Evolutionary conservation across 495 filamentous ascomycete genomes (phyloP), one percentile per base, ranked within the genome.

Genomic region (Podospora appendiculata): DNA sequence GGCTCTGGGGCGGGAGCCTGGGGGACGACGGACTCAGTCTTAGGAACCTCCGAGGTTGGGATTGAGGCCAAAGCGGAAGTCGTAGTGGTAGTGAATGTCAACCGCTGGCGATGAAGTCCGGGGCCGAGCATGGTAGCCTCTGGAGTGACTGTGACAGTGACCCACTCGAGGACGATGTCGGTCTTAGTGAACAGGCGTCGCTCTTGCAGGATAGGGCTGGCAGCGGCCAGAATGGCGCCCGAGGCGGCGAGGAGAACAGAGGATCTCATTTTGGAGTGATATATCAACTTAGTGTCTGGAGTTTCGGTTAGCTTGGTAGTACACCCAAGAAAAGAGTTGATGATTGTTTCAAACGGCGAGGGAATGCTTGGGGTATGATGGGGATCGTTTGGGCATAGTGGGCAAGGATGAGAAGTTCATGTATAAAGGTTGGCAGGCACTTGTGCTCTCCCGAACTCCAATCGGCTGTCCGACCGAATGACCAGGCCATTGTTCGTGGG

Each of bases 211-310:
- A 82, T 52, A 10, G 86, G 86, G 47, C 66, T 73, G 53, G 80
- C 83, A 55, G 81, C 58, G 47, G 76, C 79, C 67, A 86, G 71
- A 54, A 80, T 69, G 46, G 82, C 86, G 65, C 80, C 75, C 61
- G 85, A 70, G 42, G 78, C 76, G 60, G 81, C 74, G 58, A 88
- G 54, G 48, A 87, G 48, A 50, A 81, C 61, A 34, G 85, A 83
- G 50, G 76, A 81, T 67, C 80, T 87, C 89, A 94, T 93, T 25
- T 25, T 25, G 5, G 25, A 36, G 78, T n/a, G n/a, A n/a, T n/a
- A n/a, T n/a, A n/a, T n/a, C n/a, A n/a, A n/a, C n/a, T n/a, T n/a
- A n/a, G n/a, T 80, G 70, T 45, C 39, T 47, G 60, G 19, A 48
- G 55, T 41, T 47, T 25, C 40, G 41, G 19, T 41, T 16, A 25